Percentiles rank a stretch among this genome's conserved stretches.
These are phyloP conservation scores for Silene vulgaris DNA, from an alignment of 179 eudicot species.

Conservation along the genomic window DNA sequence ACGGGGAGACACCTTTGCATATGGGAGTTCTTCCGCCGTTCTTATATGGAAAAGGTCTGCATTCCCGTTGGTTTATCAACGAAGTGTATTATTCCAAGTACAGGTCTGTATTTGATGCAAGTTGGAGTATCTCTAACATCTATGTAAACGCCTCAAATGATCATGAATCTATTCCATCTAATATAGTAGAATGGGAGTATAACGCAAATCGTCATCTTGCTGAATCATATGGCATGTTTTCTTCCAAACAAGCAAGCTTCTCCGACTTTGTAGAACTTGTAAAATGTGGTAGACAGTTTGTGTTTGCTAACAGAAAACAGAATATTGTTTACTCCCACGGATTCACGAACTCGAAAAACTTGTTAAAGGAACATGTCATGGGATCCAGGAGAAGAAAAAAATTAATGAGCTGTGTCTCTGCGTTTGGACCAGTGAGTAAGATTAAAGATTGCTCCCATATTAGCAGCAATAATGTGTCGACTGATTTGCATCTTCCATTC, in stretches of 20 bases:
- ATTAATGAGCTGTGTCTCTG: constrained; percentile 38
- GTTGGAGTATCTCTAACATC: constrained; percentile 59
- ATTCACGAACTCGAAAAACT: constrained; percentile 23
- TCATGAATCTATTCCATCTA: constrained; percentile 23
- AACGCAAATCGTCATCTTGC: constrained; percentile 55
- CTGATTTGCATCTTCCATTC: constrained; percentile 41
- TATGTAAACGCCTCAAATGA: constrained; percentile 33
- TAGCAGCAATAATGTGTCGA: constrained; percentile 16
- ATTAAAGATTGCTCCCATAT: constrained; percentile 24
- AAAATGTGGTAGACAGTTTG: constrained; percentile 44
- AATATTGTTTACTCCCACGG: constrained; percentile 43
- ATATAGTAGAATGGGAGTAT: constrained; percentile 49
- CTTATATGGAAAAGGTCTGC: constrained; percentile 66
- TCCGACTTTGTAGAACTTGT: constrained; percentile 49
- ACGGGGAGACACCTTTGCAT: constrained; percentile 66
- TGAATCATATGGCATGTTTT: constrained; percentile 58
- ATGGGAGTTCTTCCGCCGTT: constrained; percentile 87
- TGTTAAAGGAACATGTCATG: constrained; percentile 32
- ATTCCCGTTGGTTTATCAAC: constrained; percentile 70
- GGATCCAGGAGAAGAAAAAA: constrained; percentile 33
- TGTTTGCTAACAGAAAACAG: constrained; percentile 38
- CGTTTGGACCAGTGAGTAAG: constrained; percentile 28
- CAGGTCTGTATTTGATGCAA: constrained; percentile 84
- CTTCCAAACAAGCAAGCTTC: constrained; percentile 45
- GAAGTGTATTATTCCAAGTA: constrained; percentile 66